These are phyloP conservation scores for Tetracentron sinense DNA, from an alignment of 164 flowering plant species.

Conservation along the genomic window DNA sequence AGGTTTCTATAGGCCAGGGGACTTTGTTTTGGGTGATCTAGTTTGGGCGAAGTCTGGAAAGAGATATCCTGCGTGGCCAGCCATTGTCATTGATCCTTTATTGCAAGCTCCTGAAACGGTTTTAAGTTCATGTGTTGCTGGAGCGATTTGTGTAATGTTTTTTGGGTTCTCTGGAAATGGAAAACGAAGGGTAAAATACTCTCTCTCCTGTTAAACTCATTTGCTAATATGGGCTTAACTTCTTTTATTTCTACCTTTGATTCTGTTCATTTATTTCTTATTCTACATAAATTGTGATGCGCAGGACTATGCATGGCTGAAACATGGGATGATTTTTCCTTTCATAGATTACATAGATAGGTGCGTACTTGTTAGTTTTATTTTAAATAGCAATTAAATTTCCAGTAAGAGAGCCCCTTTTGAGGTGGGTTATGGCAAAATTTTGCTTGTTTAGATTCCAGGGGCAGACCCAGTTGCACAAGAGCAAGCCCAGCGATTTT, in stretches of 20 bases:
- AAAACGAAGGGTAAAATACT: slow-evolving; percentile 56
- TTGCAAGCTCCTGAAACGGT: slow-evolving; percentile 76
- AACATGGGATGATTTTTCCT: slow-evolving; percentile 69
- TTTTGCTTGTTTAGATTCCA: slow-evolving; percentile 57
- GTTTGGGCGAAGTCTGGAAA: slow-evolving; percentile 92
- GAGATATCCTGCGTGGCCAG: slow-evolving; percentile 90
- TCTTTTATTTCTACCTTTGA: background rate
- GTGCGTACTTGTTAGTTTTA: slow-evolving; percentile 29
- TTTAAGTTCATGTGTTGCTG: slow-evolving; percentile 63
- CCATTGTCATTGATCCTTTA: slow-evolving; percentile 86
- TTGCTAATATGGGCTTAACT: background rate
- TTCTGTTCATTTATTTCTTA: slow-evolving; percentile 5
- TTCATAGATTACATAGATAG: slow-evolving; percentile 80
- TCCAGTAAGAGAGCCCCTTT: background rate
- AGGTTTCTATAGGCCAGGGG: slow-evolving; percentile 47
- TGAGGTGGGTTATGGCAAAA: background rate
- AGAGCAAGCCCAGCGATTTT: slow-evolving; percentile 53
- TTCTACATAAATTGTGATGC: slow-evolving; percentile 12
- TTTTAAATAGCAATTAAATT: background rate
- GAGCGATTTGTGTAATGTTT: slow-evolving; percentile 89
- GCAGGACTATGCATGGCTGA: slow-evolving; percentile 99
- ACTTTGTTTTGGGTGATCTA: slow-evolving; percentile 70
- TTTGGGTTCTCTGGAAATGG: slow-evolving; percentile 78
- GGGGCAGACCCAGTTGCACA: slow-evolving; percentile 57
- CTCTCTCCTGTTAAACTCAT: background rate